Evolutionary conservation across 768 basidiomycete genomes (phyloP).

Genomic region (Lyophyllum decastes): DNA sequence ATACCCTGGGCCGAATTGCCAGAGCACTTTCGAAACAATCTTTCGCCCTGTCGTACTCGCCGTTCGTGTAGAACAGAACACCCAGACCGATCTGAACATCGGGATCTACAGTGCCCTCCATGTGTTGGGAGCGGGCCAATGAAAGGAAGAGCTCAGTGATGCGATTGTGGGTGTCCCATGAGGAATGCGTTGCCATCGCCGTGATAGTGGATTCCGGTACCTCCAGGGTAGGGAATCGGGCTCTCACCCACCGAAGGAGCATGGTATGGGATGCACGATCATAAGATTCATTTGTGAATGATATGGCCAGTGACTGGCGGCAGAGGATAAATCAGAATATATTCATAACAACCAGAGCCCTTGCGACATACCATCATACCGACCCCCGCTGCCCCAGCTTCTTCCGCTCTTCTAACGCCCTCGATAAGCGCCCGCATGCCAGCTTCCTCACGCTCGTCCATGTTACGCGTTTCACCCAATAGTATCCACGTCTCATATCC

Average conservation of each 20-base stretch:
- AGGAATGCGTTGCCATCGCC: slow-evolving; percentile 53
- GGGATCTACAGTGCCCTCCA: slow-evolving; percentile 70
- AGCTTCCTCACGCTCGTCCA: slow-evolving; percentile 86
- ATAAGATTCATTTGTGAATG: slow-evolving; percentile 92
- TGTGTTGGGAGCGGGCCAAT: slow-evolving; percentile 83
- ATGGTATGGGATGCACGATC: slow-evolving; percentile 85
- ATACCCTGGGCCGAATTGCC: slow-evolving; percentile 66
- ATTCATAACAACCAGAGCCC: background rate
- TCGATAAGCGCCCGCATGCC: slow-evolving; percentile 80
- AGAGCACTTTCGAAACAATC: slow-evolving; percentile 95
- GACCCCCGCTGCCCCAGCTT: slow-evolving; percentile 58
- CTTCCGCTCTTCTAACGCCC: slow-evolving; percentile 68
- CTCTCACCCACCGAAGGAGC: slow-evolving; percentile 82
- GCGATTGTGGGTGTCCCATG: slow-evolving; percentile 82
- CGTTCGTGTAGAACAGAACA: slow-evolving; percentile 87
- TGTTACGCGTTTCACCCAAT: slow-evolving; percentile 84
- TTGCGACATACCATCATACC: slow-evolving; percentile 69
- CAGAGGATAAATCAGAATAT: slow-evolving; percentile 12
- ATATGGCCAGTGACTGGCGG: slow-evolving; percentile 86
- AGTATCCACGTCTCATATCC: slow-evolving; percentile 92
- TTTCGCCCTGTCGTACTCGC: slow-evolving; percentile 84
- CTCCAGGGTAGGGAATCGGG: slow-evolving; percentile 58
- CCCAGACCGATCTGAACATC: slow-evolving; percentile 95
- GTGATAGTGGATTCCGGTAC: slow-evolving; percentile 58
- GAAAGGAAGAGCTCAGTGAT: slow-evolving; percentile 83